Evolutionary conservation across 73 alveolate species (phyloP).

Genomic region (Halteria grandinella): DNA sequence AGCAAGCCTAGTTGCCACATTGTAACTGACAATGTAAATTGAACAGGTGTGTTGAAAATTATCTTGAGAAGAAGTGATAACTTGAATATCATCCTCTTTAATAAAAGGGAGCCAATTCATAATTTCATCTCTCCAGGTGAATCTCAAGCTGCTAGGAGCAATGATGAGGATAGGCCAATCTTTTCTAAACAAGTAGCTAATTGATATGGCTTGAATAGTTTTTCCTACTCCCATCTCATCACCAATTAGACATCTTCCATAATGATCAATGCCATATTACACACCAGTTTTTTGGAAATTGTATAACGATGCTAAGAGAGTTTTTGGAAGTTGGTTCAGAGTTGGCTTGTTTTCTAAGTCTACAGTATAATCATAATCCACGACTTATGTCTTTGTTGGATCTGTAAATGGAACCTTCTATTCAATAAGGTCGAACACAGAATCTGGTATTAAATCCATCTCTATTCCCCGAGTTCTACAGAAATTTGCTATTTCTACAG

Average conservation of each 20-base stretch:
- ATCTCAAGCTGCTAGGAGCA: constrained; percentile 85
- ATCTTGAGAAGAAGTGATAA: constrained; percentile 80
- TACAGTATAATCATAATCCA: constrained; percentile 2
- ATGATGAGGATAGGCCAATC: constrained; percentile 92
- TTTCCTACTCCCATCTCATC: constrained; percentile 97
- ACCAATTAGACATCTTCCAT: constrained; percentile 84
- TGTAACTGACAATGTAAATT: constrained; percentile 80
- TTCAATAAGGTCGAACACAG: neutral
- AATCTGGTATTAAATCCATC: neutral
- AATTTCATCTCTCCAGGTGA: constrained; percentile 94
- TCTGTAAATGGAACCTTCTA: neutral
- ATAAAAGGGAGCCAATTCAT: constrained; percentile 81
- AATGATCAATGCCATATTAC: constrained; percentile 72
- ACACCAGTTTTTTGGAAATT: constrained; percentile 60
- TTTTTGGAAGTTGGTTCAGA: neutral
- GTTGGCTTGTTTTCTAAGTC: neutral
- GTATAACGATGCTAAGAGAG: neutral
- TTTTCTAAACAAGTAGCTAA: constrained; percentile 71
- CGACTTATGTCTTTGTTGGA: neutral
- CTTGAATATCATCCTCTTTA: constrained; percentile 61
- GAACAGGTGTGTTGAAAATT: constrained; percentile 63
- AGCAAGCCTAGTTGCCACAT: constrained; percentile 69
- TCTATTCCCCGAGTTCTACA: neutral
- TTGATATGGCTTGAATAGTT: constrained; percentile 86
- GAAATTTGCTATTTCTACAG: neutral